Evolutionary conservation across 495 filamentous ascomycete species (phyloP).

Genomic region (Penicillium soppii): DNA sequence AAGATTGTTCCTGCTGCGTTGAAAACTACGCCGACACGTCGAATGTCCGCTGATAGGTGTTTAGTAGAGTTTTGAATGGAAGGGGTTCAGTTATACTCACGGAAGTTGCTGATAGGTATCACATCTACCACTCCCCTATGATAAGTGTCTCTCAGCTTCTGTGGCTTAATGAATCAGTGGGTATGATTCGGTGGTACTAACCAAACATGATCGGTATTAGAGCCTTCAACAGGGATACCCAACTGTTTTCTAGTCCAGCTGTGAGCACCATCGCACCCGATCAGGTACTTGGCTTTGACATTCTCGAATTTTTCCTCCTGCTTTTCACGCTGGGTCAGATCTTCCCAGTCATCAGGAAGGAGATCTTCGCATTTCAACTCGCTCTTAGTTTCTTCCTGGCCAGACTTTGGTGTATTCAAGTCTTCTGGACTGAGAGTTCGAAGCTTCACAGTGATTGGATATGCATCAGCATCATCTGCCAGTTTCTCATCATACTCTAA

Average conservation of each 20-base stretch:
- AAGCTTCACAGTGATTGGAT: conserved; percentile 55
- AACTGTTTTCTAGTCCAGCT: conserved; percentile 61
- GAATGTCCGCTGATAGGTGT: conserved; percentile 52
- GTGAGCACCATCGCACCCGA: conserved; percentile 68
- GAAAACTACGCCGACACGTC: conserved; percentile 59
- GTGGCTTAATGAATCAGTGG: background rate
- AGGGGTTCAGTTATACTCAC: conserved; percentile 26
- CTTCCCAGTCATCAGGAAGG: conserved; percentile 53
- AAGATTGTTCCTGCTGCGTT: conserved; percentile 62
- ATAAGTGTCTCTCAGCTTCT: background rate
- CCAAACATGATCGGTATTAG: conserved; percentile 62
- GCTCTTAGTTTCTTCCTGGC: conserved; percentile 24
- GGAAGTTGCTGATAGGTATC: conserved; percentile 65
- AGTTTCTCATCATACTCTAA: conserved; percentile 44
- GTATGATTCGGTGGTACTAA: conserved; percentile 3
- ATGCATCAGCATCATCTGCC: conserved; percentile 43
- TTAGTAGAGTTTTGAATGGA: background rate
- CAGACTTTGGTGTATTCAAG: conserved; percentile 17
- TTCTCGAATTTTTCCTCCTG: conserved; percentile 34
- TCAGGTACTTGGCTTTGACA: conserved; percentile 61
- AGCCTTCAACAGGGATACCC: conserved; percentile 54
- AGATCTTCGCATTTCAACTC: conserved; percentile 52
- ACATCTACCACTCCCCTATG: conserved; percentile 59
- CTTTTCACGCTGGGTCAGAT: conserved; percentile 41
- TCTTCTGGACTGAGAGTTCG: conserved; percentile 47